A percentile compares a stretch with the other conserved stretches of the same genome.
phyloP scores from a whole-genome alignment of 495 filamentous ascomycete species.

The Astrocystis sublimbata region DNA sequence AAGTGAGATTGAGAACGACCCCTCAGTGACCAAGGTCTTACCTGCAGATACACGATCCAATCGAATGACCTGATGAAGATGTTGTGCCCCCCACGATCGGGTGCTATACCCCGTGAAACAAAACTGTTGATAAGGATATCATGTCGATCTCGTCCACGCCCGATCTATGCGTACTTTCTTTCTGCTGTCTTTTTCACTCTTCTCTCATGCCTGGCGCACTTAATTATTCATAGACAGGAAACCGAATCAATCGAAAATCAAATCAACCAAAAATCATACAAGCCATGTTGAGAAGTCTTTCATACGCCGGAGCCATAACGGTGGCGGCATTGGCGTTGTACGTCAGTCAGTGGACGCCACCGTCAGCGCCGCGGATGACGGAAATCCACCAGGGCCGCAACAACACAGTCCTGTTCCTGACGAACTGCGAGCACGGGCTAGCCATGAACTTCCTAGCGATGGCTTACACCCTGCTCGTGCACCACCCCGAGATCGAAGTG shows the following conservation, averaged over 20 bases:
- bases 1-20: no score
- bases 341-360: slow-evolving; percentile 2
- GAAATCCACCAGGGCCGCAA: not conserved
- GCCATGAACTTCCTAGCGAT: slow-evolving; percentile 16
- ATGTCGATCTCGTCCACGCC: not conserved
- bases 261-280: not conserved
- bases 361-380: not conserved
- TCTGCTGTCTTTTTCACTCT: not conserved
- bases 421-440: slow-evolving; percentile 17
- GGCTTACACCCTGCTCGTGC: slow-evolving; percentile 11
- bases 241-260: no score
- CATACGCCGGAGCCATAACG: not conserved
- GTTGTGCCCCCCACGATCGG: not conserved
- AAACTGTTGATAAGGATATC: not conserved
- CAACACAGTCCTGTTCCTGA: slow-evolving; percentile 21
- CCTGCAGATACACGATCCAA: not conserved
- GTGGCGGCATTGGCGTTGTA: slow-evolving; percentile 10
- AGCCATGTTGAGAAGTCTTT: slow-evolving; percentile 3
- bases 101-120: no score
- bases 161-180: not conserved
- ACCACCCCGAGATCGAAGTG: slow-evolving; percentile 17
- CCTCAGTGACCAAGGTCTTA: no score
- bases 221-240: not conserved
- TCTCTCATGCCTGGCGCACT: no score
- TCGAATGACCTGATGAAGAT: not conserved